Percentiles rank a stretch among this genome's conserved stretches.
These are phyloP conservation scores for Saturnispora sekii DNA, from an alignment of 805 yeast genomes.

Conservation along the genomic window DNA sequence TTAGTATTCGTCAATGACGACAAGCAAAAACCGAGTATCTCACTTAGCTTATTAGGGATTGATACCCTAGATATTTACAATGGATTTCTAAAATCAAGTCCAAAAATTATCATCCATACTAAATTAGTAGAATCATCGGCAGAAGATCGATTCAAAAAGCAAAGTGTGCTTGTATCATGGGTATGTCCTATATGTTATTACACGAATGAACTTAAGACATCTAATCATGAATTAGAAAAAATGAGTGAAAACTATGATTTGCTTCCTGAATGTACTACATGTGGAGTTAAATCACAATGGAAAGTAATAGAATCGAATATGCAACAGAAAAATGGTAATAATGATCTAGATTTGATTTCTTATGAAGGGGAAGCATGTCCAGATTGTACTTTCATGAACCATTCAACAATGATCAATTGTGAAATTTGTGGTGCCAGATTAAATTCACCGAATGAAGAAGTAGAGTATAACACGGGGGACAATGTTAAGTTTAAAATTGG, in stretches of 20 bases:
- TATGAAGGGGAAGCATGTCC: slow-evolving; percentile 36
- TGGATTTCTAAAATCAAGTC: slow-evolving; percentile 67
- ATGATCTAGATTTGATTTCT: slow-evolving; percentile 14
- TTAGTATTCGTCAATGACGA: slow-evolving; percentile 52
- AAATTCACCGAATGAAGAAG: slow-evolving; percentile 13
- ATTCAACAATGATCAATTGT: slow-evolving; percentile 65
- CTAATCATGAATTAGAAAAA: slow-evolving; percentile 7
- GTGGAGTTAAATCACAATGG: slow-evolving; percentile 46
- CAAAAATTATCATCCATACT: slow-evolving; percentile 46
- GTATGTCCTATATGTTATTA: slow-evolving; percentile 83
- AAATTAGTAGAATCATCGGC: neutral
- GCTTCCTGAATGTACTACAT: slow-evolving; percentile 44
- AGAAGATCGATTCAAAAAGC: neutral
- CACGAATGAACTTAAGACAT: slow-evolving; percentile 37
- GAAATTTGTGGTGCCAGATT: slow-evolving; percentile 77
- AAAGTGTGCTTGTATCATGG: slow-evolving; percentile 42
- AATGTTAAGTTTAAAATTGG: neutral
- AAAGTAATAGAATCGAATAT: slow-evolving; percentile 25
- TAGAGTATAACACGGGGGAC: neutral
- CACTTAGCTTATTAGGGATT: slow-evolving; percentile 16
- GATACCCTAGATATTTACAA: slow-evolving; percentile 23
- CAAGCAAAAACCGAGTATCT: slow-evolving; percentile 2
- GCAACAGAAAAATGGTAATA: neutral
- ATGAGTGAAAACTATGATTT: slow-evolving; percentile 9
- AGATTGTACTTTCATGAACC: slow-evolving; percentile 61